phyloP scores from a whole-genome alignment of 1,284 basidiomycete species.

The Ustilago trichophora region DNA sequence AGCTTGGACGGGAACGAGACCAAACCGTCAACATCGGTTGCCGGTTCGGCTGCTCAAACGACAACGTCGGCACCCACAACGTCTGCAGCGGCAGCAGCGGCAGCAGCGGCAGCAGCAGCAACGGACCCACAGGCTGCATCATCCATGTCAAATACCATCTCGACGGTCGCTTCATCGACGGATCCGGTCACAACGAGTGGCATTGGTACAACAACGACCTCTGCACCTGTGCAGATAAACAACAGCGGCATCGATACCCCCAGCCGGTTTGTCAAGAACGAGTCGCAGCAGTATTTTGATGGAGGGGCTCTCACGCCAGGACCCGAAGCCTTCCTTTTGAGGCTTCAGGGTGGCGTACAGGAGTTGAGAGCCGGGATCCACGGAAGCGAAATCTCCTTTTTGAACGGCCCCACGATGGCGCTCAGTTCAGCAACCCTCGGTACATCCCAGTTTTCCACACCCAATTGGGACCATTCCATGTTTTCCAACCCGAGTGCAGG shows the following conservation, averaged over 20 bases:
- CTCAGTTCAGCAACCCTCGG: conserved; percentile 27
- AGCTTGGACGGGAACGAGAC: conserved; percentile 3
- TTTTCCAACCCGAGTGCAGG: conserved; percentile 29
- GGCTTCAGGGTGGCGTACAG: conserved; percentile 55
- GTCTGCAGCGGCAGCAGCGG: conserved; percentile 7
- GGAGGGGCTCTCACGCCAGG: conserved; percentile 56
- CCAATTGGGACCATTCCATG: conserved; percentile 41
- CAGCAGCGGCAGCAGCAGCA: conserved; percentile 2
- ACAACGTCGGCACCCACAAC: conserved; percentile 9
- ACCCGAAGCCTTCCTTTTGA: conserved; percentile 57
- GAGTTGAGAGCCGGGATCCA: conserved; percentile 56
- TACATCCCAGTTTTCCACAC: conserved; percentile 34
- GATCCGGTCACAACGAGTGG: conserved; percentile 2
- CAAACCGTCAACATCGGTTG: conserved; percentile 4
- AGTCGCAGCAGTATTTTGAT: conserved; percentile 53
- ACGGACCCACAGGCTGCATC: no score
- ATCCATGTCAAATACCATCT: no score
- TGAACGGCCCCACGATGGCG: conserved; percentile 30
- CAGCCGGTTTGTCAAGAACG: conserved; percentile 45
- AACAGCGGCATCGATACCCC: conserved; percentile 42
- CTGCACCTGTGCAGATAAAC: conserved; percentile 26
- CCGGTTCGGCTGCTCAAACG: no score
- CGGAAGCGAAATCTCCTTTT: conserved; percentile 50
- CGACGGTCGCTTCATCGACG: no score
- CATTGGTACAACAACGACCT: conserved; percentile 7